Evolutionary conservation across 495 filamentous ascomycete genomes (phyloP).

Genomic region (Neurospora sp.): DNA sequence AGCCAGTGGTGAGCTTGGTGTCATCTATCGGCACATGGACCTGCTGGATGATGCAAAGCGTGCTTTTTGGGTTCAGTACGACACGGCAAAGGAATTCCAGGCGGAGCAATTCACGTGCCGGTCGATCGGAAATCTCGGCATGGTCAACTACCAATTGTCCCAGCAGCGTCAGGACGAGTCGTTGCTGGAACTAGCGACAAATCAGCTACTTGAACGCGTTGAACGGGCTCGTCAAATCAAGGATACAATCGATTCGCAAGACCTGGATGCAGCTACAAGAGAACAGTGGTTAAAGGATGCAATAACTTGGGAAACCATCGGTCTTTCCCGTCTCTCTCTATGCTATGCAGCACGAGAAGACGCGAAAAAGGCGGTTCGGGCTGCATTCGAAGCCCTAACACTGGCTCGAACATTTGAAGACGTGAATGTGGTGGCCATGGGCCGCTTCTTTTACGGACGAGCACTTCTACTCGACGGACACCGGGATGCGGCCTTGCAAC

Average conservation of each 20-base stretch:
- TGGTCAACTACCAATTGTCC: constrained; percentile 22
- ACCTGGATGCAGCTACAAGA: background rate
- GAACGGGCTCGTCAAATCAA: background rate
- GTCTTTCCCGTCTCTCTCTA: constrained; percentile 11
- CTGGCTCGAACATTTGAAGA: background rate
- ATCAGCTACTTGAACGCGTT: constrained; percentile 5
- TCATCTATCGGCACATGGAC: constrained; percentile 19
- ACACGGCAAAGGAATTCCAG: constrained; percentile 11
- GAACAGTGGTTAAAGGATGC: background rate
- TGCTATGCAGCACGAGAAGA: constrained; percentile 2
- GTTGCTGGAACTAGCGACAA: background rate
- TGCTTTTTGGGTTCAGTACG: constrained; percentile 15
- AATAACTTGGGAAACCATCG: constrained; percentile 7
- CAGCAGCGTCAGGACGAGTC: background rate
- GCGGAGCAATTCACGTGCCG: constrained; percentile 15
- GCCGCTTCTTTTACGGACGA: constrained; percentile 6
- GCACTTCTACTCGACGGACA: constrained; percentile 1
- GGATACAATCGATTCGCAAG: background rate
- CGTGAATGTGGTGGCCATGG: background rate
- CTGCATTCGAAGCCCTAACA: background rate
- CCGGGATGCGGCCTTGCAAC: background rate
- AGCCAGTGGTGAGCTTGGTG: constrained; percentile 18
- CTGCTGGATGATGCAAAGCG: constrained; percentile 13
- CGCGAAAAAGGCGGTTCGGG: background rate
- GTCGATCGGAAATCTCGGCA: constrained; percentile 25